phyloP scores from a whole-genome alignment of 176 grass and related monocot genomes.

The Oryza brachyantha region DNA sequence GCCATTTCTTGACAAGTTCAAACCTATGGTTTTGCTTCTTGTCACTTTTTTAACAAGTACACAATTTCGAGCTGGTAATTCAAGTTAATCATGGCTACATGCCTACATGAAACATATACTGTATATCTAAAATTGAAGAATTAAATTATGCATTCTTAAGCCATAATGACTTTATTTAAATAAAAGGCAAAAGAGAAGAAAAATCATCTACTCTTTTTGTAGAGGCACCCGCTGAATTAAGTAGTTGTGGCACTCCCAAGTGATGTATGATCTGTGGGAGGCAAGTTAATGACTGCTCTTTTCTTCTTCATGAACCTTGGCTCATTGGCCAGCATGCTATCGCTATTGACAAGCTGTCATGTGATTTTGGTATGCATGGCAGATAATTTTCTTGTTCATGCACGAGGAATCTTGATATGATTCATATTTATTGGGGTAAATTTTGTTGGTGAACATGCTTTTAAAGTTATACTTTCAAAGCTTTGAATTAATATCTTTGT shows the following conservation, averaged over 20 bases:
- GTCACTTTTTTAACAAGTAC: background rate
- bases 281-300: background rate
- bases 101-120: background rate
- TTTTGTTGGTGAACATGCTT: conserved; percentile 15
- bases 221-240: conserved; percentile 11
- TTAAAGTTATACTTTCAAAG: background rate
- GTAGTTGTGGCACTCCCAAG: conserved; percentile 4
- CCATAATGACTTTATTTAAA: conserved; percentile 12
- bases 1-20: conserved; percentile 8
- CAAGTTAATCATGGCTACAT: background rate
- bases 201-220: background rate
- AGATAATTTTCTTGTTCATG: conserved; percentile 16
- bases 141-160: conserved; percentile 13
- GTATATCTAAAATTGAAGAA: conserved; percentile 4
- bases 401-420: conserved; percentile 3
- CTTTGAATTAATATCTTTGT: background rate
- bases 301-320: background rate
- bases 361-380: conserved; percentile 15
- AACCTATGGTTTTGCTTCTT: background rate
- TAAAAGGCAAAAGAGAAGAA: background rate
- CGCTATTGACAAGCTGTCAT: background rate
- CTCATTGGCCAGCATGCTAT: background rate
- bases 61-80: background rate
- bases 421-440: background rate
- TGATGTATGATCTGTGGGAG: conserved; percentile 10